Percentiles rank a stretch among this genome's conserved stretches.
Conservation (phyloP, 2,329 filamentous ascomycete species). For the Blumeriella jaapii region DNA sequence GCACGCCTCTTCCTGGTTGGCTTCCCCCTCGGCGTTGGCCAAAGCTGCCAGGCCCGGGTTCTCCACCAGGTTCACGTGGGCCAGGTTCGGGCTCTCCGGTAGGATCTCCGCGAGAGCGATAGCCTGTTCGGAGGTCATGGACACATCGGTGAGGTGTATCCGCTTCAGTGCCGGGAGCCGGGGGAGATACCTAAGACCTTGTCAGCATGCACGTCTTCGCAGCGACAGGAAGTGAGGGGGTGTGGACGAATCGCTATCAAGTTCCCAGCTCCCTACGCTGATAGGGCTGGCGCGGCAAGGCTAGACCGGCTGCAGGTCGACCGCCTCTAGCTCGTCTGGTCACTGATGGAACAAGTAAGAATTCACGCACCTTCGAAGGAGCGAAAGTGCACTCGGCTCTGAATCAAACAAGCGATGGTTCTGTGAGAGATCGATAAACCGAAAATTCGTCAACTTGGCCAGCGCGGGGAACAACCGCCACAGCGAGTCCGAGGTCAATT, state of each 20-base stretch:
- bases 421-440: constrained; percentile 86
- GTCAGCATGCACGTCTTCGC: constrained; percentile 11
- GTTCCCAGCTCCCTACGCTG: no score
- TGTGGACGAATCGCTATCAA: constrained; percentile 2
- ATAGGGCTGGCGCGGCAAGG: constrained; percentile 11
- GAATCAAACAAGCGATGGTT: constrained; percentile 70
- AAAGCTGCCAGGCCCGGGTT: constrained; percentile 64
- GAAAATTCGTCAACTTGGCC: constrained; percentile 57
- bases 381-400: constrained; percentile 59
- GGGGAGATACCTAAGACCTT: constrained; percentile 54
- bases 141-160: constrained; percentile 76
- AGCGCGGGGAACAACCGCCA: constrained; percentile 66
- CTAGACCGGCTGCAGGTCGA: constrained; percentile 2
- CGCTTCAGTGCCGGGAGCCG: constrained; percentile 68
- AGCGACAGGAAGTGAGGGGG: no score
- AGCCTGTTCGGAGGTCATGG: constrained; percentile 73
- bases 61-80: constrained; percentile 77
- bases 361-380: constrained; percentile 58
- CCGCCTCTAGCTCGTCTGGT: not conserved
- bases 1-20: constrained; percentile 81
- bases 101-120: constrained; percentile 86
- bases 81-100: constrained; percentile 69
- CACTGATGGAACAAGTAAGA: constrained; percentile 3
- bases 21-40: constrained; percentile 65
- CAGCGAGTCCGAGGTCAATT: constrained; percentile 60